Evolutionary conservation across 805 yeast genomes (phyloP).

Genomic region (Grigorovia humatica): DNA sequence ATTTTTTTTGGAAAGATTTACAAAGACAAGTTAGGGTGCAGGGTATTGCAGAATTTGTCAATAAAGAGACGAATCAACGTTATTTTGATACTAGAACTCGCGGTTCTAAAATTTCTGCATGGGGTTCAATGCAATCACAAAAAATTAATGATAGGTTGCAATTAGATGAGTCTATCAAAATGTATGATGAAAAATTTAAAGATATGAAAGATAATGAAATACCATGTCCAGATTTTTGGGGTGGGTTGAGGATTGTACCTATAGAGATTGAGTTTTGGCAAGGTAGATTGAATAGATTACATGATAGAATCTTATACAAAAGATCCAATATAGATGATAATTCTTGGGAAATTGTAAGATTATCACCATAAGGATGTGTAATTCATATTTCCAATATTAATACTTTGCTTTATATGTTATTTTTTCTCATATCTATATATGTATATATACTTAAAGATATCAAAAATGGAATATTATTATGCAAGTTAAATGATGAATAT

Average conservation of each 20-base stretch:
- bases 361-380: constrained; percentile 72
- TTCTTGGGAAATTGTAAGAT: constrained; percentile 56
- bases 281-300: constrained; percentile 81
- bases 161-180: constrained; percentile 42
- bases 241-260: constrained; percentile 83
- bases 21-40: constrained; percentile 92
- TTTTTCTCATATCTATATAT: too few species aligned
- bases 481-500: too few species aligned
- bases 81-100: constrained; percentile 84
- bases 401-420: too few species aligned
- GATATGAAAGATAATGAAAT: constrained; percentile 36
- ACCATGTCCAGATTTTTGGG: constrained; percentile 93
- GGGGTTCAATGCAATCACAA: constrained; percentile 86
- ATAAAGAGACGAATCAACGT: constrained; percentile 59
- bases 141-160: constrained; percentile 48
- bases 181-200: constrained; percentile 46
- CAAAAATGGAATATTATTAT: too few species aligned
- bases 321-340: constrained; percentile 37
- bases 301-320: constrained; percentile 71
- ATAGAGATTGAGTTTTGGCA: constrained; percentile 95
- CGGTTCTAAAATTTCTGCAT: constrained; percentile 89
- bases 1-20: constrained; percentile 82
- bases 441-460: too few species aligned
- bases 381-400: too few species aligned
- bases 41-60: constrained; percentile 66